Evolutionary conservation across 768 basidiomycete genomes (phyloP).

Genomic region (Lactarius sanguifluus): DNA sequence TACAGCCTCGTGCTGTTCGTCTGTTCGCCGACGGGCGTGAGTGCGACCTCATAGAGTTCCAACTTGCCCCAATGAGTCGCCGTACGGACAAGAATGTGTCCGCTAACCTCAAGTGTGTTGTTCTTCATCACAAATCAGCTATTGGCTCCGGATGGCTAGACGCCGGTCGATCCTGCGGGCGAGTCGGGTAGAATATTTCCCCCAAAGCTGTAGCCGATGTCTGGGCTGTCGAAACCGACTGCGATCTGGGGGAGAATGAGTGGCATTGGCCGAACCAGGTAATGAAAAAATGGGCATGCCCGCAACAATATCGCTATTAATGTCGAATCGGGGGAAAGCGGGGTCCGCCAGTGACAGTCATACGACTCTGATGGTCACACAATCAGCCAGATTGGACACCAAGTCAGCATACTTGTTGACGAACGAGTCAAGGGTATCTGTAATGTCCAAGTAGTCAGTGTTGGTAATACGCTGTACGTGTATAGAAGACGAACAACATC

Average conservation of each 20-base stretch:
- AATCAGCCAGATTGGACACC: constrained; percentile 59
- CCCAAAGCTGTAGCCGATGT: constrained; percentile 60
- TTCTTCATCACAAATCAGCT: constrained; percentile 32
- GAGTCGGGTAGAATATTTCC: constrained; percentile 55
- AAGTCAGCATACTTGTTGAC: constrained; percentile 72
- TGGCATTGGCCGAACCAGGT: not conserved
- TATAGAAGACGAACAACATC: constrained; percentile 54
- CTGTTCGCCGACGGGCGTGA: constrained; percentile 74
- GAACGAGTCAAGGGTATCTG: constrained; percentile 78
- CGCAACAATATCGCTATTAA: constrained; percentile 67
- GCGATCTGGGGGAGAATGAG: constrained; percentile 42
- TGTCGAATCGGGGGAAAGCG: constrained; percentile 60
- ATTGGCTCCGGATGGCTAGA: constrained; percentile 39
- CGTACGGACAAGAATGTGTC: constrained; percentile 72
- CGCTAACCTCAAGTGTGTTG: constrained; percentile 80
- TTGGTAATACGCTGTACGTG: constrained; percentile 14
- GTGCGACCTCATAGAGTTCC: constrained; percentile 64
- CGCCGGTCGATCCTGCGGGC: constrained; percentile 40
- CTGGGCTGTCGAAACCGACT: constrained; percentile 61
- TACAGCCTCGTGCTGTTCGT: constrained; percentile 45
- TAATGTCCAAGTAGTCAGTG: constrained; percentile 16
- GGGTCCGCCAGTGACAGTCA: constrained; percentile 54
- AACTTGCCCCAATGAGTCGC: constrained; percentile 45
- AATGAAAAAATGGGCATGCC: constrained; percentile 37
- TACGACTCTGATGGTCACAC: constrained; percentile 39